Conservation (phyloP, 2,329 filamentous ascomycete species). For the Anthostomella pinea region DNA sequence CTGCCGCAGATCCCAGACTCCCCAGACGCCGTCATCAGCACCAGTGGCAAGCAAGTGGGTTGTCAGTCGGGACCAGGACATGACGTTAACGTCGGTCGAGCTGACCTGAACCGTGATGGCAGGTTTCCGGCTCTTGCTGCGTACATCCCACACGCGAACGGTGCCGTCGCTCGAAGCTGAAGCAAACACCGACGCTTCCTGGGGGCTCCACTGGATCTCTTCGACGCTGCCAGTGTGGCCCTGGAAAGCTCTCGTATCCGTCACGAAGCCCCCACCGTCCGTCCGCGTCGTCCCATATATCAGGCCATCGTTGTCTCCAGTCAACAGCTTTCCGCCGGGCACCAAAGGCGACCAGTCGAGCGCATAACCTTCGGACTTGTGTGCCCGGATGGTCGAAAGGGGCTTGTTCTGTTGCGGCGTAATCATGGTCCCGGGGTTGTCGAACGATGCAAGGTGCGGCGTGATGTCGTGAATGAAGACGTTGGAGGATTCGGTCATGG, state of each 20-base stretch:
- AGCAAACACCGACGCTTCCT: constrained; percentile 88
- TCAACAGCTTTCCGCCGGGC: constrained; percentile 79
- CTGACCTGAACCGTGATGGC: constrained; percentile 84
- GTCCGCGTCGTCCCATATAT: constrained; percentile 87
- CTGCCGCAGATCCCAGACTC: constrained; percentile 91
- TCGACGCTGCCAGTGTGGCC: constrained; percentile 86
- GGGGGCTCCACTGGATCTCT: constrained; percentile 95
- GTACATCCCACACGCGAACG: constrained; percentile 92
- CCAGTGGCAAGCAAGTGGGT: constrained; percentile 87
- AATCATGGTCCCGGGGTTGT: constrained; percentile 79
- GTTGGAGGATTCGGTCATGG: constrained; percentile 86
- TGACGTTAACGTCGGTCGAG: constrained; percentile 86
- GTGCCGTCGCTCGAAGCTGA: constrained; percentile 93
- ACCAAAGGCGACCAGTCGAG: constrained; percentile 92
- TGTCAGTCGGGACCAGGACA: constrained; percentile 90
- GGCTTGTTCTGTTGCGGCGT: constrained; percentile 85
- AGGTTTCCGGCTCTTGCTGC: constrained; percentile 85
- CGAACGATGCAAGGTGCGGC: constrained; percentile 83
- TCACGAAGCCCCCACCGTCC: constrained; percentile 85
- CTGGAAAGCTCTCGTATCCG: constrained; percentile 77
- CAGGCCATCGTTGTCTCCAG: constrained; percentile 84
- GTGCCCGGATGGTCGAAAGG: constrained; percentile 79
- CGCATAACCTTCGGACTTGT: constrained; percentile 92
- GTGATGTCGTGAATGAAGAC: constrained; percentile 94
- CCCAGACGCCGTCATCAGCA: constrained; percentile 91